phyloP scores from a whole-genome alignment of 2,329 filamentous ascomycete species.

The Tolypocladium tundrense region DNA sequence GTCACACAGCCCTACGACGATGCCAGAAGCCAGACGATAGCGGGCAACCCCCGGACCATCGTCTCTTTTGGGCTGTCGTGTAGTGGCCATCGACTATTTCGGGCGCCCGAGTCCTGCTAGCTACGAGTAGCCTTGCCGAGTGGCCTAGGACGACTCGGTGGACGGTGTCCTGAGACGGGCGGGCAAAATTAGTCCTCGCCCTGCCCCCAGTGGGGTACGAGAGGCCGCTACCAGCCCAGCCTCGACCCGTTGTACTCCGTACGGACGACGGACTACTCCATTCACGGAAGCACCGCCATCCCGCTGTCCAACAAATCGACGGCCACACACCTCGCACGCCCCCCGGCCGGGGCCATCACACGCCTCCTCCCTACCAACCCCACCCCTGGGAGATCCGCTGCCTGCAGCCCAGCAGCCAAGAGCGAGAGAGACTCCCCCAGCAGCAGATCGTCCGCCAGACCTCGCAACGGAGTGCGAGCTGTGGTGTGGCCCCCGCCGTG shows the following conservation, averaged over 20 bases:
- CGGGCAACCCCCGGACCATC: neutral
- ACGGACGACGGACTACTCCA: neutral
- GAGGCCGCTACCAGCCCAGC: neutral
- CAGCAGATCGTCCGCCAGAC: constrained; percentile 2
- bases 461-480: neutral
- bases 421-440: neutral
- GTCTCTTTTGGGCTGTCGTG: neutral
- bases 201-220: neutral
- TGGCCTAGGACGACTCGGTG: neutral
- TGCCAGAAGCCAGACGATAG: neutral
- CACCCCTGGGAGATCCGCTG: neutral
- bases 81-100: neutral
- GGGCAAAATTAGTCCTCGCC: constrained; percentile 4
- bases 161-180: neutral
- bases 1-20: constrained; percentile 1
- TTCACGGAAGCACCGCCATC: neutral
- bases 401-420: neutral
- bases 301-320: constrained; percentile 1
- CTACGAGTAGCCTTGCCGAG: neutral
- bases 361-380: neutral
- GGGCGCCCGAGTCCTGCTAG: neutral
- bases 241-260: neutral
- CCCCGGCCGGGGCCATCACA: neutral
- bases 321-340: neutral
- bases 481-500: constrained; percentile 2